Percentiles rank a stretch among this genome's conserved stretches.
phyloP scores from a whole-genome alignment of 2,329 filamentous ascomycete genomes.

The Aspergillus glaucus region DNA sequence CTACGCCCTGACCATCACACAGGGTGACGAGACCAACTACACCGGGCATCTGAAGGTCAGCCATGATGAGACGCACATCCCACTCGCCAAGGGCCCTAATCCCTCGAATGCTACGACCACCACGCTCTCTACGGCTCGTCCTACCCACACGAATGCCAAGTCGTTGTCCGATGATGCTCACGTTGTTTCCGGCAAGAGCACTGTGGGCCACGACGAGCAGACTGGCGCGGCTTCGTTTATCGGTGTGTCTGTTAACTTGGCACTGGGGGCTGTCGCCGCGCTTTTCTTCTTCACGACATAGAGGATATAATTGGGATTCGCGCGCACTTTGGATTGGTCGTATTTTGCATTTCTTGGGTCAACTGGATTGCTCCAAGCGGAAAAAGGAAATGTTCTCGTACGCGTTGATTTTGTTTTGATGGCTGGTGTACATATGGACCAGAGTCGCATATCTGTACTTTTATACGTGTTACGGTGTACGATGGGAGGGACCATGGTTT shows the following conservation, averaged over 20 bases:
- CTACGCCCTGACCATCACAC: conserved; percentile 56
- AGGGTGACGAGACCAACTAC: conserved; percentile 50
- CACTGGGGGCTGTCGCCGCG: conserved; percentile 8
- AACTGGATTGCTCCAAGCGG: not conserved
- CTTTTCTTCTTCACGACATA: conserved; percentile 9
- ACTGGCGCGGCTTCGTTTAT: conserved; percentile 10
- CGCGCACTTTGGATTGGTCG: not conserved
- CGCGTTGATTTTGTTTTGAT: not conserved
- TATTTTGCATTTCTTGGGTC: not conserved
- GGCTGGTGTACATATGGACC: not conserved
- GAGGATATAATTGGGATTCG: no score
- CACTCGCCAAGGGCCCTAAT: conserved; percentile 4
- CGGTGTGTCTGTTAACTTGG: conserved; percentile 7
- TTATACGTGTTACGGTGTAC: not conserved
- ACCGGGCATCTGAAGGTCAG: conserved; percentile 46
- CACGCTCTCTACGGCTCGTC: conserved; percentile 3
- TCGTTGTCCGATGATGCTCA: not conserved
- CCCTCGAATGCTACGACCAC: conserved; percentile 5
- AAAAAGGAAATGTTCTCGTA: not conserved
- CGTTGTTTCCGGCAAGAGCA: not conserved
- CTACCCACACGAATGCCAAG: conserved; percentile 1
- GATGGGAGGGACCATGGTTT: not conserved
- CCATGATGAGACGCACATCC: conserved; percentile 23
- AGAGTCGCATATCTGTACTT: not conserved
- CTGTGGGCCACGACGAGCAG: not conserved